Evolutionary conservation across 2,329 filamentous ascomycete species (phyloP).

Genomic region (Hortaea werneckii): DNA sequence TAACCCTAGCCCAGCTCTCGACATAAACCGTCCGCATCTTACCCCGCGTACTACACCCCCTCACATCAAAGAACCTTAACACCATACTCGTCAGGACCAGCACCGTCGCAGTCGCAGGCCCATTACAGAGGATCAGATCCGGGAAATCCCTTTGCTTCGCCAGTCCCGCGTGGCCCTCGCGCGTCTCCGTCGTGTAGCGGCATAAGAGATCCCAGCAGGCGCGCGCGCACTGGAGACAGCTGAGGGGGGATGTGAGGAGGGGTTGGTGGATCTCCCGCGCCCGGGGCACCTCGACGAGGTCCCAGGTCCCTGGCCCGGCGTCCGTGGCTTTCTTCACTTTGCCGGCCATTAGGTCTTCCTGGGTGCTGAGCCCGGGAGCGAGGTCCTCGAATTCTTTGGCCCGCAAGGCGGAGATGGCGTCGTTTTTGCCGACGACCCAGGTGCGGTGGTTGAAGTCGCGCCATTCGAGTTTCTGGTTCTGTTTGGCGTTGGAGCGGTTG

Average conservation of each 20-base stretch:
- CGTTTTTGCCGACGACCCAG: conserved; percentile 71
- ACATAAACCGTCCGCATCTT: conserved; percentile 72
- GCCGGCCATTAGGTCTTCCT: conserved; percentile 11
- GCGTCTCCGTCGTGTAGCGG: conserved; percentile 11
- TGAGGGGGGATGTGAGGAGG: conserved; percentile 60
- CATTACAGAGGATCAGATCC: conserved; percentile 74
- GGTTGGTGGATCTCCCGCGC: conserved; percentile 77
- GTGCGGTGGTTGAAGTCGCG: conserved; percentile 53
- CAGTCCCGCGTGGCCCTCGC: conserved; percentile 5
- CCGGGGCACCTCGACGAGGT: conserved; percentile 59
- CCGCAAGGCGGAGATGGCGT: conserved; percentile 57
- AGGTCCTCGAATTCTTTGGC: conserved; percentile 53
- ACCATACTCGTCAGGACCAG: conserved; percentile 50
- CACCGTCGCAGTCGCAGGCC: conserved; percentile 78
- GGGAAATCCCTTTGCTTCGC: conserved; percentile 41
- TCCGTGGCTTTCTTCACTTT: conserved; percentile 11
- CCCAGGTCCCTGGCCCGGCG: conserved; percentile 38
- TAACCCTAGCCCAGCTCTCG: conserved; percentile 85
- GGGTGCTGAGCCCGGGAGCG: conserved; percentile 5
- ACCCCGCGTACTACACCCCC: conserved; percentile 29
- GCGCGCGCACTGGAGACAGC: conserved; percentile 54
- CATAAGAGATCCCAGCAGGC: conserved; percentile 50
- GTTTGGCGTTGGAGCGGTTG: conserved; percentile 1
- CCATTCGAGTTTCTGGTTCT: conserved; percentile 28
- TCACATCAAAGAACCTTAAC: conserved; percentile 42